A percentile compares a stretch with the other conserved stretches of the same genome.
These are phyloP conservation scores for Globisporangium lucens DNA, from an alignment of 352 stramenopile genomes.

Conservation along the genomic window DNA sequence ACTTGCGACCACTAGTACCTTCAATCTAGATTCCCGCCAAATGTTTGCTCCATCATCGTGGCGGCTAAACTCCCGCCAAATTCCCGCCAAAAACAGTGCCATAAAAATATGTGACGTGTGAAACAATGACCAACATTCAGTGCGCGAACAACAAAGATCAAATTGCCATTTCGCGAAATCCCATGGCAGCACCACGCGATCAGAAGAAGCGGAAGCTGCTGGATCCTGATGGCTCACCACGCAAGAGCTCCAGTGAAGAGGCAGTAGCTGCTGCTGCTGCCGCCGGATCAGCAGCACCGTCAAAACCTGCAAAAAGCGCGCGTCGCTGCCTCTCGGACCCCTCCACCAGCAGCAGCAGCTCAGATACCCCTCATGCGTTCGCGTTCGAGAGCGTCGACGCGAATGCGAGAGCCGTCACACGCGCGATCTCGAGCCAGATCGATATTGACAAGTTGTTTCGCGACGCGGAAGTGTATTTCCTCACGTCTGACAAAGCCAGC, in stretches of 20 bases:
- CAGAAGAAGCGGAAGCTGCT: neutral
- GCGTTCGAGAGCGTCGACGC: slow-evolving; percentile 23
- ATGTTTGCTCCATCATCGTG: neutral
- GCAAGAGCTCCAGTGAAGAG: neutral
- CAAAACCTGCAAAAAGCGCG: neutral
- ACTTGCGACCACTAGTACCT: too few relatives aligned
- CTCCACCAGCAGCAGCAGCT: neutral
- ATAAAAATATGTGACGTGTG: neutral
- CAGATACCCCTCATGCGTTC: neutral
- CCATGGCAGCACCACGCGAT: neutral
- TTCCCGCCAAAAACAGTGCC: neutral
- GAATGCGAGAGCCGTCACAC: slow-evolving; percentile 10
- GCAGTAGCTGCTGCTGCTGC: neutral
- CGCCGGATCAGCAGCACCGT: neutral
- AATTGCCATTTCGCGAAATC: neutral
- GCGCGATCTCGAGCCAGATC: neutral
- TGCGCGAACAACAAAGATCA: neutral
- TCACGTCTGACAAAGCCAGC: slow-evolving; percentile 32
- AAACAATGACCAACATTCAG: neutral
- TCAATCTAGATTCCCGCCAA: neutral
- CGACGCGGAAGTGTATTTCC: slow-evolving; percentile 15
- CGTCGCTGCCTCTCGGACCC: neutral
- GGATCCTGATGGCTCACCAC: neutral
- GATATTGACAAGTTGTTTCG: neutral
- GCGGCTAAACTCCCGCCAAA: neutral